Evolutionary conservation across 2,329 filamentous ascomycete species (phyloP).

Genomic region (Colletotrichum sp.): DNA sequence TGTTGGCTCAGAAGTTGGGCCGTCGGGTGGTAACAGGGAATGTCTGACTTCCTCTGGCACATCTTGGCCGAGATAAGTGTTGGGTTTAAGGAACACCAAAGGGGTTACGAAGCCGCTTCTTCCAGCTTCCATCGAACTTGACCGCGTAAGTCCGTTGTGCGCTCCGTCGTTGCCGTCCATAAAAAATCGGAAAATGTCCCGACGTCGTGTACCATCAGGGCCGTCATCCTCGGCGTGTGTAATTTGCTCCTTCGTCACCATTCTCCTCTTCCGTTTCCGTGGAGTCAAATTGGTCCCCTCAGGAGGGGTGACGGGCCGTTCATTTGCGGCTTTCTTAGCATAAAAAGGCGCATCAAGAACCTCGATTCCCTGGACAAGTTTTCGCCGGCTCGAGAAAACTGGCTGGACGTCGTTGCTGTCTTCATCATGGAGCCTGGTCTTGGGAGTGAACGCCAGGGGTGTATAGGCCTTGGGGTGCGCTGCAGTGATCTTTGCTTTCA

Average conservation of each 20-base stretch:
- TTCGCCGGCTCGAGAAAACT: conserved; percentile 23
- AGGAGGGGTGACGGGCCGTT: background rate
- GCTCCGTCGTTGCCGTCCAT: background rate
- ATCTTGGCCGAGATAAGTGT: conserved; percentile 41
- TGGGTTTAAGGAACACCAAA: conserved; percentile 44
- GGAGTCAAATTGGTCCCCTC: background rate
- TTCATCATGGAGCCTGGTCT: conserved; percentile 28
- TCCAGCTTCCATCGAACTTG: background rate
- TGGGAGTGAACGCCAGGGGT: conserved; percentile 37
- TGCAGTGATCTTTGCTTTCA: conserved; percentile 51
- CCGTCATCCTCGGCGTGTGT: conserved; percentile 8
- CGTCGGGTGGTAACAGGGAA: background rate
- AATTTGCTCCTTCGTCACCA: conserved; percentile 15
- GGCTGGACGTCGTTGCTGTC: conserved; percentile 11
- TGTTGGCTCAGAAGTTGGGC: background rate
- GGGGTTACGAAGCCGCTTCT: background rate
- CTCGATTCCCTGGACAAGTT: conserved; percentile 48
- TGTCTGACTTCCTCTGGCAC: conserved; percentile 8
- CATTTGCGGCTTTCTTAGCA: conserved; percentile 27
- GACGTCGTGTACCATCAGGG: conserved; percentile 2
- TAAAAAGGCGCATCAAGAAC: conserved; percentile 58
- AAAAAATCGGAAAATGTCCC: conserved; percentile 15
- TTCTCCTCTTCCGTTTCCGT: conserved; percentile 10
- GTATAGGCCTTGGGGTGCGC: conserved; percentile 50
- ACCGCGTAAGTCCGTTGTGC: background rate